Conservation (phyloP, 1,284 basidiomycete species). For the Hortiboletus rubellus region DNA sequence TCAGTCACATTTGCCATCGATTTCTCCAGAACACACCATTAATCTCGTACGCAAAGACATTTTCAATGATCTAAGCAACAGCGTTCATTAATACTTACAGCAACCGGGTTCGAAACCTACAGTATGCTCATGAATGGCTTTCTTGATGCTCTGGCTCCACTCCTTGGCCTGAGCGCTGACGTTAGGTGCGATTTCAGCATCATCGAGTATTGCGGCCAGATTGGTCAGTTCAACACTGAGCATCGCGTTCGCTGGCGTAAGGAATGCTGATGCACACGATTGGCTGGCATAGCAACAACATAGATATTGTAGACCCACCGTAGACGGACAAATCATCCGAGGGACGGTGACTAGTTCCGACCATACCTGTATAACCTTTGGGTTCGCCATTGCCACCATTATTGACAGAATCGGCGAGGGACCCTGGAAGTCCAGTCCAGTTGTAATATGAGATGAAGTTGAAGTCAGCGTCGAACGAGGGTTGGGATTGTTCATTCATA, state of each 20-base stretch:
- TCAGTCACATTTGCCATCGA: neutral
- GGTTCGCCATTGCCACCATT: constrained; percentile 71
- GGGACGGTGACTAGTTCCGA: constrained; percentile 74
- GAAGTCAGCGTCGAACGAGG: constrained; percentile 67
- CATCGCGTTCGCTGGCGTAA: constrained; percentile 80
- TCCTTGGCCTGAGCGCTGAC: constrained; percentile 54
- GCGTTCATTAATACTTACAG: constrained; percentile 2
- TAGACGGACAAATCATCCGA: constrained; percentile 73
- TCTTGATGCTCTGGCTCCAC: constrained; percentile 59
- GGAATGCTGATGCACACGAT: constrained; percentile 50
- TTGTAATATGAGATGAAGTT: constrained; percentile 76
- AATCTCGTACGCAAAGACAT: constrained; percentile 75
- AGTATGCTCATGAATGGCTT: constrained; percentile 65
- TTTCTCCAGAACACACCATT: constrained; percentile 49
- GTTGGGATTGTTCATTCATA: constrained; percentile 72
- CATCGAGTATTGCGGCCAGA: constrained; percentile 60
- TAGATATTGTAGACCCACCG: constrained; percentile 40
- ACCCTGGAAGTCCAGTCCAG: constrained; percentile 68
- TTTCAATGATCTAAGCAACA: constrained; percentile 49
- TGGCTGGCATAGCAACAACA: neutral
- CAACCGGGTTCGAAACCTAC: constrained; percentile 36
- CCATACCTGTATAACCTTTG: constrained; percentile 61
- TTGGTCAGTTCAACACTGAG: constrained; percentile 68
- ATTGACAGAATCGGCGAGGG: constrained; percentile 57
- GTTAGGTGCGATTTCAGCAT: constrained; percentile 46